phyloP scores from a whole-genome alignment of 116 monocot genomes.

The Dioscorea cayenensis region DNA sequence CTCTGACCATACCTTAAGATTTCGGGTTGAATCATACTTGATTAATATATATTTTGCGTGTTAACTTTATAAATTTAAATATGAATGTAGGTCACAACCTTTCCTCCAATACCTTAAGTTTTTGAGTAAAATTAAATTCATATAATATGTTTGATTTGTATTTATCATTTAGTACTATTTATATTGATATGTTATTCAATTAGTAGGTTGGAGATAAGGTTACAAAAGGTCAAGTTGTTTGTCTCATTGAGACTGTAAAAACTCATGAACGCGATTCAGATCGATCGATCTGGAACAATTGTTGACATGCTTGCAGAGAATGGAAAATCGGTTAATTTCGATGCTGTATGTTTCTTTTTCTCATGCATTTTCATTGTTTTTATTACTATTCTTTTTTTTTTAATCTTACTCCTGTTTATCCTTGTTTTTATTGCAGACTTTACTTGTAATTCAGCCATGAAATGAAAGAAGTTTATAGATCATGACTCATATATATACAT shows the following conservation, averaged over 20 bases:
- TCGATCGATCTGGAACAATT: constrained; percentile 64
- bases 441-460: constrained; percentile 72
- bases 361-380: neutral
- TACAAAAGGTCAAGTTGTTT: constrained; percentile 54
- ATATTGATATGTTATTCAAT: too few species aligned
- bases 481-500: too few species aligned
- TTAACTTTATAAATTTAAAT: too few species aligned
- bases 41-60: neutral
- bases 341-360: constrained; percentile 29
- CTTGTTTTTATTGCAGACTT: constrained; percentile 37
- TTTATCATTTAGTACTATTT: too few species aligned
- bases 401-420: neutral
- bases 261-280: constrained; percentile 73
- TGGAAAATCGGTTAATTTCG: constrained; percentile 61
- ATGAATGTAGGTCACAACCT: too few species aligned
- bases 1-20: neutral
- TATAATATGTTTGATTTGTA: too few species aligned
- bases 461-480: neutral
- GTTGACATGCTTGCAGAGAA: constrained; percentile 62
- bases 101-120: too few species aligned
- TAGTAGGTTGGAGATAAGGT: constrained; percentile 38
- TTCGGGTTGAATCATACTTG: too few species aligned
- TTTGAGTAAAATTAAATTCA: neutral
- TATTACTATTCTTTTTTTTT: neutral
- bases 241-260: constrained; percentile 74